Evolutionary conservation across 495 filamentous ascomycete genomes (phyloP).

Genomic region (Hypoxylon perforatum): DNA sequence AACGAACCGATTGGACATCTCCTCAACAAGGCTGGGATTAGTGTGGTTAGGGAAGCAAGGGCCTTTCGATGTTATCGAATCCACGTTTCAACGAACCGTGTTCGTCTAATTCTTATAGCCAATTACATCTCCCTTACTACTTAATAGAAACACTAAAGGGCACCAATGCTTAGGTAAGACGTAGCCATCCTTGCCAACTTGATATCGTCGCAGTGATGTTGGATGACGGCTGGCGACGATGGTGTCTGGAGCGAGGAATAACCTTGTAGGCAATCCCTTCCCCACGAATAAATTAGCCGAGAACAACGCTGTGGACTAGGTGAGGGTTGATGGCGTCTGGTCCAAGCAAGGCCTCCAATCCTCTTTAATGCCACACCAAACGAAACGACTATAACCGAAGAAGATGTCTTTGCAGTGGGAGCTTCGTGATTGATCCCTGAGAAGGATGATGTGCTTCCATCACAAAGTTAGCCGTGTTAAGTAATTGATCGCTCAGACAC

Average conservation of each 20-base stretch:
- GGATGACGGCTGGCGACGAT: constrained; percentile 16
- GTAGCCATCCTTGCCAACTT: neutral
- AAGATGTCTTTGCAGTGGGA: constrained; percentile 18
- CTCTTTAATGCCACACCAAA: constrained; percentile 19
- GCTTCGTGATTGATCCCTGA: constrained; percentile 32
- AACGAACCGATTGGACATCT: constrained; percentile 16
- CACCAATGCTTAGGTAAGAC: neutral
- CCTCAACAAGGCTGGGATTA: constrained; percentile 19
- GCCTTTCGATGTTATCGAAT: constrained; percentile 22
- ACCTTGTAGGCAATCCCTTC: constrained; percentile 1
- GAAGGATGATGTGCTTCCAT: constrained; percentile 19
- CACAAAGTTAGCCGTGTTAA: constrained; percentile 14
- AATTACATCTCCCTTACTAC: constrained; percentile 4
- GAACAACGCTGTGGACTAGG: constrained; percentile 5
- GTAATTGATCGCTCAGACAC: constrained; percentile 30
- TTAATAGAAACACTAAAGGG: neutral
- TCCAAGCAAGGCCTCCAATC: constrained; percentile 28
- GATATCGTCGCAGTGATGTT: constrained; percentile 3
- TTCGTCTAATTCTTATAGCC: constrained; percentile 18
- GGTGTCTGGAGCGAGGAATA: constrained; percentile 13
- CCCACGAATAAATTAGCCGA: constrained; percentile 31
- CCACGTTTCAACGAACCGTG: constrained; percentile 22
- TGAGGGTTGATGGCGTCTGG: constrained; percentile 7
- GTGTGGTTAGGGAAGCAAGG: constrained; percentile 16
- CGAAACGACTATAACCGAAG: constrained; percentile 16